Evolutionary conservation across 1,139 yeast species (phyloP).

Genomic region (Suhomyces terraborum): DNA sequence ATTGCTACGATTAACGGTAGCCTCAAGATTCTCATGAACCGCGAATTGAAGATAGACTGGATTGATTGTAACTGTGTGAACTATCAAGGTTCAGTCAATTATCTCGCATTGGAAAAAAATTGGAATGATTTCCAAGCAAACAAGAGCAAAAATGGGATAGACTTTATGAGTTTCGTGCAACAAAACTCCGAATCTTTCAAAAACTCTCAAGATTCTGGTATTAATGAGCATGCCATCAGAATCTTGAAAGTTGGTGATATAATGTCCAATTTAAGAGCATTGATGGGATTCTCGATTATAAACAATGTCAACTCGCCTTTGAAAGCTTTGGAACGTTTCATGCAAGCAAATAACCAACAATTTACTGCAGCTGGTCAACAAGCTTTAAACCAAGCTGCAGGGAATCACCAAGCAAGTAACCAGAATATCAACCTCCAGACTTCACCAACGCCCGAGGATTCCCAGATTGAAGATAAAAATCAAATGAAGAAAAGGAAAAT

Average conservation of each 20-base stretch:
- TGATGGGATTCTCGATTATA: constrained; percentile 58
- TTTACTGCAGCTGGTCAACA: constrained; percentile 9
- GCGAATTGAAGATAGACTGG: constrained; percentile 69
- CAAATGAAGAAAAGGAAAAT: constrained; percentile 18
- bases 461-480: constrained; percentile 16
- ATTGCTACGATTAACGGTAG: constrained; percentile 62
- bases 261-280: constrained; percentile 66
- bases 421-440: constrained; percentile 9
- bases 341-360: constrained; percentile 19
- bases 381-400: constrained; percentile 12
- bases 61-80: constrained; percentile 55
- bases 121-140: constrained; percentile 20
- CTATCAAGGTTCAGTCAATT: constrained; percentile 32
- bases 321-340: constrained; percentile 57
- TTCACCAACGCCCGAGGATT: constrained; percentile 16
- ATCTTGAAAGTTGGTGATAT: constrained; percentile 75
- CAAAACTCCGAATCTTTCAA: constrained; percentile 28
- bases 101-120: constrained; percentile 29
- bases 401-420: constrained; percentile 5
- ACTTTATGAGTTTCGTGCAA: constrained; percentile 28
- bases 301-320: constrained; percentile 55
- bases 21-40: constrained; percentile 59
- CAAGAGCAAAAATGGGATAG: constrained; percentile 17
- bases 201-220: constrained; percentile 49
- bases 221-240: constrained; percentile 66